These are phyloP conservation scores for Cladorrhinum sp. DNA, from an alignment of 2,329 filamentous ascomycete genomes.

Conservation along the genomic window DNA sequence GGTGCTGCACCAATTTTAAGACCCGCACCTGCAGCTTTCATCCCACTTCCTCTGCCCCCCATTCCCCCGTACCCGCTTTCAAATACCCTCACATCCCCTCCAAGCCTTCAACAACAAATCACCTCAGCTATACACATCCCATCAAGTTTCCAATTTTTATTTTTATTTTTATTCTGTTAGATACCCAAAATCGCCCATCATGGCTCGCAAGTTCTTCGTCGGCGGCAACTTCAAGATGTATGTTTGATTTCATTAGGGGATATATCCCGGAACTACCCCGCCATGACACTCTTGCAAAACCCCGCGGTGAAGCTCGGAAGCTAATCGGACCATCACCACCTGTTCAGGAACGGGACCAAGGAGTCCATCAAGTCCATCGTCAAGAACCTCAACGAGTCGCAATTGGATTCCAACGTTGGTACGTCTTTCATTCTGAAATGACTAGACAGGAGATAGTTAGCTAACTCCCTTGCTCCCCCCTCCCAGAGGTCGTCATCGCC, in stretches of 20 bases:
- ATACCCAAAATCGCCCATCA: constrained; percentile 50
- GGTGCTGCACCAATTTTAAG: constrained; percentile 20
- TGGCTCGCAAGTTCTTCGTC: constrained; percentile 96
- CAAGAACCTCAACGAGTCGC: constrained; percentile 79
- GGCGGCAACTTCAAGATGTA: constrained; percentile 99
- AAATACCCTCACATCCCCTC: constrained; percentile 5
- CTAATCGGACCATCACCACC: constrained; percentile 28
- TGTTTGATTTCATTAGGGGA: constrained; percentile 32
- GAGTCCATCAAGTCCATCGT: constrained; percentile 90
- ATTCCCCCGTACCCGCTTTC: not conserved
- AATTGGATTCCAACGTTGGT: constrained; percentile 74
- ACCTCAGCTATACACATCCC: constrained; percentile 2
- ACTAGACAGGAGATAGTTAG: not conserved
- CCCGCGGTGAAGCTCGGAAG: constrained; percentile 27
- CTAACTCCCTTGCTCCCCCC: constrained; percentile 4
- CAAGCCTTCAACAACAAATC: not conserved
- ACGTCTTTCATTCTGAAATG: too few species aligned
- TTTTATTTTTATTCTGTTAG: not conserved
- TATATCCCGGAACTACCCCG: constrained; percentile 26
- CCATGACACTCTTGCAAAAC: constrained; percentile 25
- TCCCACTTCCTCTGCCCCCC: constrained; percentile 1
- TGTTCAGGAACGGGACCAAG: constrained; percentile 81
- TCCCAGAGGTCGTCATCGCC: constrained; percentile 85
- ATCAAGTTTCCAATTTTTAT: constrained; percentile 7
- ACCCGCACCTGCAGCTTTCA: constrained; percentile 19